Conservation (phyloP, 768 basidiomycete genomes). For the Boletus insuetus region DNA sequence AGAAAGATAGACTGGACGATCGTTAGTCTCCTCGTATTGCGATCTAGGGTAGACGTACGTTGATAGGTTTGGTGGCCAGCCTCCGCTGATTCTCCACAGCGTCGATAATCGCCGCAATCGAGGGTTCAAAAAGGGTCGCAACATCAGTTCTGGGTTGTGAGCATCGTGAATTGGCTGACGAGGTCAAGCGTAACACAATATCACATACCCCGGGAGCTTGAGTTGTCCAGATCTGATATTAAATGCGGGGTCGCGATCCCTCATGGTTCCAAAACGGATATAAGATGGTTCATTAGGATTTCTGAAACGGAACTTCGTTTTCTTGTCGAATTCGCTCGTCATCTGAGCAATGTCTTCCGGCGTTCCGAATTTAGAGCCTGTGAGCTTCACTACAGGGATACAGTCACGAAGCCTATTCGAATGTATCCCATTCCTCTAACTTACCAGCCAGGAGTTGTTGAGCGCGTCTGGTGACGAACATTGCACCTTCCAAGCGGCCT, state of each 20-base stretch:
- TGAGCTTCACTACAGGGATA: slow-evolving; percentile 35
- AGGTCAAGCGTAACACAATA: too few relatives aligned
- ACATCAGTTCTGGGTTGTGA: slow-evolving; percentile 25
- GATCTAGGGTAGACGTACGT: slow-evolving; percentile 14
- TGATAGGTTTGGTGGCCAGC: slow-evolving; percentile 20
- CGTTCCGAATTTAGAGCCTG: slow-evolving; percentile 38
- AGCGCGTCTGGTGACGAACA: slow-evolving; percentile 49
- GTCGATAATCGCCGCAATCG: slow-evolving; percentile 19
- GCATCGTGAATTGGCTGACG: not conserved
- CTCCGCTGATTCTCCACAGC: slow-evolving; percentile 24
- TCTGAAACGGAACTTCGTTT: slow-evolving; percentile 45
- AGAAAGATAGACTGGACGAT: slow-evolving; percentile 34
- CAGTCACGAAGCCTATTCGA: not conserved
- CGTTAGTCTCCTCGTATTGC: slow-evolving; percentile 1
- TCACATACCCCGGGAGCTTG: slow-evolving; percentile 37
- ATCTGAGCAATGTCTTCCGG: slow-evolving; percentile 43
- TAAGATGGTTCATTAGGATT: slow-evolving; percentile 39
- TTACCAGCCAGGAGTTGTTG: slow-evolving; percentile 38
- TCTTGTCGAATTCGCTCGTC: slow-evolving; percentile 42
- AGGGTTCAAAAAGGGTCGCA: slow-evolving; percentile 30
- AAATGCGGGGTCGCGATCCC: slow-evolving; percentile 39
- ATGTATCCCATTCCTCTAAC: not conserved
- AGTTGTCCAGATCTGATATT: slow-evolving; percentile 48
- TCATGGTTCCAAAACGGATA: slow-evolving; percentile 45
- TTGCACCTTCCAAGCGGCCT: slow-evolving; percentile 51